A percentile compares a stretch with the other conserved stretches of the same genome.
Evolutionary conservation across 1,139 yeast species (phyloP).

Genomic region (Suhomyces terraborum): DNA sequence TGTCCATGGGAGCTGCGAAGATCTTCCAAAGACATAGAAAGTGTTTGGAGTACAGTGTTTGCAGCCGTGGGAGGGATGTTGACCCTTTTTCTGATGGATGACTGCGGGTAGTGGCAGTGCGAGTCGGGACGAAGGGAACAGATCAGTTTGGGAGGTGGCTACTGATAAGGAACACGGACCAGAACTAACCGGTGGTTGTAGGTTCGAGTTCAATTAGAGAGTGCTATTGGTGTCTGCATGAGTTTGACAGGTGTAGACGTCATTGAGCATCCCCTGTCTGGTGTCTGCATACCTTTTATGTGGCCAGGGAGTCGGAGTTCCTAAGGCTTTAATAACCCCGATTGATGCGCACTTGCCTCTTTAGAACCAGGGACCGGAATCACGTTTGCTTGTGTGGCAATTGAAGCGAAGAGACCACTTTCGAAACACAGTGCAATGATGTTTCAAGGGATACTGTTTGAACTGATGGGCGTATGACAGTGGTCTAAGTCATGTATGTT

Average conservation of each 20-base stretch:
- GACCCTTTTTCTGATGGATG: slow-evolving; percentile 7
- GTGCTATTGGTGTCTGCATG: not conserved
- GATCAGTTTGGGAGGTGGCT: not conserved
- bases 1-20: slow-evolving; percentile 17
- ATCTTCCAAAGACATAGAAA: slow-evolving; percentile 9
- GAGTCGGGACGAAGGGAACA: slow-evolving; percentile 2
- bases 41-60: not conserved
- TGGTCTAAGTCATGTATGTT: too few relatives aligned
- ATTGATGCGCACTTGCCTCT: not conserved
- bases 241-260: not conserved
- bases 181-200: too few relatives aligned
- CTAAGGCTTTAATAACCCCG: not conserved
- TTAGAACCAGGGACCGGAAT: not conserved
- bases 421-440: too few relatives aligned
- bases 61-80: slow-evolving; percentile 4
- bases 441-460: too few relatives aligned
- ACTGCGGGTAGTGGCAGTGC: slow-evolving; percentile 6
- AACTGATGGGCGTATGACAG: too few relatives aligned
- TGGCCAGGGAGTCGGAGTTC: not conserved
- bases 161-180: not conserved
- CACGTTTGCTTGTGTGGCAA: not conserved
- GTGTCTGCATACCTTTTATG: not conserved
- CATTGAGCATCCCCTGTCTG: too few relatives aligned
- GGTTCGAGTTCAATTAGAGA: too few relatives aligned
- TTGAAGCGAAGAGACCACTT: not conserved